Evolutionary conservation across 805 yeast genomes (phyloP).

Genomic region (Teunomyces tritomae): DNA sequence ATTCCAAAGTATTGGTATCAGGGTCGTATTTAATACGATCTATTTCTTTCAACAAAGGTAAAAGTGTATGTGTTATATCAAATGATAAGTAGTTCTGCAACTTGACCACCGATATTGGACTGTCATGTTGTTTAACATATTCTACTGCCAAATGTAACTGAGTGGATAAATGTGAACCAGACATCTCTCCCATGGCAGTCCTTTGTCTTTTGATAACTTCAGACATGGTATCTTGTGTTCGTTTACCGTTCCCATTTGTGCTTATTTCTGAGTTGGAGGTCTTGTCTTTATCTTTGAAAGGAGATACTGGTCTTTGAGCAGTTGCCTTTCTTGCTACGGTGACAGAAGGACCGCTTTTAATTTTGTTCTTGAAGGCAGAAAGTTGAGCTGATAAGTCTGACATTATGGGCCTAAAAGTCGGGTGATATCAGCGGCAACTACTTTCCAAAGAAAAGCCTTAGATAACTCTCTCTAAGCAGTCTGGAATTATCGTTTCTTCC

Average conservation of each 20-base stretch:
- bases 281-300: slow-evolving; percentile 3
- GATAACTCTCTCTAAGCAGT: neutral
- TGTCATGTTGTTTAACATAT: slow-evolving; percentile 69
- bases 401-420: slow-evolving; percentile 11
- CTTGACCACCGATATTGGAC: slow-evolving; percentile 65
- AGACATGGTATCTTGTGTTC: slow-evolving; percentile 20
- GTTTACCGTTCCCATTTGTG: slow-evolving; percentile 6
- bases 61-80: slow-evolving; percentile 57
- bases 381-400: slow-evolving; percentile 42
- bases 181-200: slow-evolving; percentile 23
- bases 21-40: slow-evolving; percentile 74
- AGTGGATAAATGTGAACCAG: slow-evolving; percentile 75
- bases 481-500: neutral
- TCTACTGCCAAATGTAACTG: slow-evolving; percentile 90
- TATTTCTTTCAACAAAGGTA: slow-evolving; percentile 70
- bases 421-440: neutral
- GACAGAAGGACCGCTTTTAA: slow-evolving; percentile 45
- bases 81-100: slow-evolving; percentile 65
- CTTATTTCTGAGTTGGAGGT: neutral
- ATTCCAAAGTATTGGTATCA: slow-evolving; percentile 65
- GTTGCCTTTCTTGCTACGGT: slow-evolving; percentile 29
- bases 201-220: slow-evolving; percentile 38
- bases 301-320: slow-evolving; percentile 14
- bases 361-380: slow-evolving; percentile 45
- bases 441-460: neutral